Evolutionary conservation across 345 rosid genomes (phyloP).

Genomic region (Tarenaya hassleriana): DNA sequence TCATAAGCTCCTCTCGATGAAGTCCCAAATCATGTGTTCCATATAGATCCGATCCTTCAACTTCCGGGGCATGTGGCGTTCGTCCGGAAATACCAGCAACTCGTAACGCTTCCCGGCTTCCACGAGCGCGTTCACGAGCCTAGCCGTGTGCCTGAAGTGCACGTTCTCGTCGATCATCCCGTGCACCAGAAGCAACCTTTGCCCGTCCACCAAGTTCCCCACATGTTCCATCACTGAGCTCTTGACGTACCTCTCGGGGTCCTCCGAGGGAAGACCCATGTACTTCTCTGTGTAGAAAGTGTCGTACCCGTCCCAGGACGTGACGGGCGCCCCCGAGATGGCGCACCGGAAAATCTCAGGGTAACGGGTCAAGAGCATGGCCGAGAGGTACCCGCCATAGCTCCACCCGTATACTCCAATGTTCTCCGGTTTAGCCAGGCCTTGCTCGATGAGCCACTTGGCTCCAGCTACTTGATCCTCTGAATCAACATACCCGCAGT

Average conservation of each 20-base stretch:
- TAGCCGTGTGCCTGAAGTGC: slow-evolving; percentile 87
- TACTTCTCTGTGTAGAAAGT: slow-evolving; percentile 88
- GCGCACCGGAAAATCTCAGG: slow-evolving; percentile 72
- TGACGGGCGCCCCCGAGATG: slow-evolving; percentile 82
- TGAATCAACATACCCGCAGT: slow-evolving; percentile 52
- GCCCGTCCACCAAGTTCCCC: slow-evolving; percentile 47
- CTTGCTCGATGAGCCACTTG: slow-evolving; percentile 76
- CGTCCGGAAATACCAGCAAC: slow-evolving; percentile 78
- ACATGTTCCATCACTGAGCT: slow-evolving; percentile 79
- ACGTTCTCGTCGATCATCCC: slow-evolving; percentile 98
- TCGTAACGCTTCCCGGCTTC: slow-evolving; percentile 67
- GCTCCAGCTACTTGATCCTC: slow-evolving; percentile 84
- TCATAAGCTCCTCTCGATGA: slow-evolving; percentile 68
- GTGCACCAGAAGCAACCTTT: slow-evolving; percentile 59
- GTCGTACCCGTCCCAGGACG: slow-evolving; percentile 97
- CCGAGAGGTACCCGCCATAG: slow-evolving; percentile 94
- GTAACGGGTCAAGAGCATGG: slow-evolving; percentile 52
- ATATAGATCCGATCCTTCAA: slow-evolving; percentile 62
- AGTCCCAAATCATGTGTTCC: slow-evolving; percentile 95
- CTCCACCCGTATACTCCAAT: slow-evolving; percentile 89
- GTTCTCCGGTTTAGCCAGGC: slow-evolving; percentile 58
- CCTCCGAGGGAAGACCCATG: slow-evolving; percentile 74
- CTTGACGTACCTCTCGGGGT: slow-evolving; percentile 33
- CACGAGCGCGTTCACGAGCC: slow-evolving; percentile 78
- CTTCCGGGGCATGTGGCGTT: slow-evolving; percentile 77